Percentiles rank a stretch among this genome's conserved stretches.
These are phyloP conservation scores for Lasiodiplodia hormozganensis DNA, from an alignment of 2,329 filamentous ascomycete species.

Conservation along the genomic window DNA sequence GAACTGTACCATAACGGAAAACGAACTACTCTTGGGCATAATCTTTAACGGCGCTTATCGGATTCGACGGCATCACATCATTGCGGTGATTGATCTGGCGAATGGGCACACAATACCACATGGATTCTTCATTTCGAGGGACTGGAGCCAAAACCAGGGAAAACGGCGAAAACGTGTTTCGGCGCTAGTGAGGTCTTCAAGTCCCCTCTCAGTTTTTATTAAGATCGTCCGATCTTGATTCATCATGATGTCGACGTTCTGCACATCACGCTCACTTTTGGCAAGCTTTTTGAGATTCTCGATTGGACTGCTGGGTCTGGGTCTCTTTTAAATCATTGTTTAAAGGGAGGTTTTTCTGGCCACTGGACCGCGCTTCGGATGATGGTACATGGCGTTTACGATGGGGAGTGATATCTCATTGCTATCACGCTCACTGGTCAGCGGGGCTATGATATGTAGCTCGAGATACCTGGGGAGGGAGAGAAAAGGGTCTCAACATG, in stretches of 20 bases:
- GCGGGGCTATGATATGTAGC: conserved; percentile 6
- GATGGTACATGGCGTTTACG: conserved; percentile 12
- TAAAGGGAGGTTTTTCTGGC: neutral
- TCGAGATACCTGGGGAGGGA: conserved; percentile 13
- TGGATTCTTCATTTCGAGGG: conserved; percentile 21
- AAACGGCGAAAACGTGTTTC: conserved; percentile 26
- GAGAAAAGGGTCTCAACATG: conserved; percentile 4
- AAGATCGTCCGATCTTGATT: conserved; percentile 1
- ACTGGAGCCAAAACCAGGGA: conserved; percentile 15
- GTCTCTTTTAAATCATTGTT: neutral
- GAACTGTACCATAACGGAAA: conserved; percentile 26
- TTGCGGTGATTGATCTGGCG: conserved; percentile 10
- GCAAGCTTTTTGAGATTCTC: conserved; percentile 2
- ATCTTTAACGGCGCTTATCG: conserved; percentile 29
- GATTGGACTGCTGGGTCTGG: conserved; percentile 1
- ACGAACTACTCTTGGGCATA: conserved; percentile 24
- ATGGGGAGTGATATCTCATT: conserved; percentile 7
- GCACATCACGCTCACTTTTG: conserved; percentile 20
- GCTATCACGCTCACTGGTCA: conserved; percentile 11
- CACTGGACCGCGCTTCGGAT: conserved; percentile 8
- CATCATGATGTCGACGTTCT: conserved; percentile 14
- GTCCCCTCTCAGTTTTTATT: conserved; percentile 11
- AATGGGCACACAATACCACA: conserved; percentile 13
- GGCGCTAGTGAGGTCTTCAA: conserved; percentile 23
- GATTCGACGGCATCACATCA: conserved; percentile 14